phyloP scores from a whole-genome alignment of 2,329 filamentous ascomycete genomes.

The Cladophialophora psammophila region DNA sequence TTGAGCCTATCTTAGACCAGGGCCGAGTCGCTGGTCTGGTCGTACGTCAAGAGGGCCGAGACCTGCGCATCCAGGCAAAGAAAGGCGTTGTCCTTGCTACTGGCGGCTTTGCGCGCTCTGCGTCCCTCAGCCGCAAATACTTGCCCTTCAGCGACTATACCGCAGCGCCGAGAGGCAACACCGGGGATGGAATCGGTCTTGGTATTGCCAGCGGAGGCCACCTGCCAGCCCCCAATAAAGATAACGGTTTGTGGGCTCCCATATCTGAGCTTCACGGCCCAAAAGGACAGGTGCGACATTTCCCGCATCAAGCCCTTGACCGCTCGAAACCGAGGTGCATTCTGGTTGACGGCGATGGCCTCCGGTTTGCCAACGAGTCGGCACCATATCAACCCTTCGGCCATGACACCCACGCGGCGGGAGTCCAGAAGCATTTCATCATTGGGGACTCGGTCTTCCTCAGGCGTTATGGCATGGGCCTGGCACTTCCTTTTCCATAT shows the following conservation, averaged over 20 bases:
- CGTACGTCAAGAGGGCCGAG: neutral
- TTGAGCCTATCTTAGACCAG: neutral
- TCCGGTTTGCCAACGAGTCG: constrained; percentile 25
- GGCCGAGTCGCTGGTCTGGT: neutral
- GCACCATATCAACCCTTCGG: constrained; percentile 19
- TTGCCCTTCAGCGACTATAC: neutral
- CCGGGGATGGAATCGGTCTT: constrained; percentile 1
- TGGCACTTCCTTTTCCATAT: constrained; percentile 6
- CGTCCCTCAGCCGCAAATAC: neutral
- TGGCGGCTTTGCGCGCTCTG: constrained; percentile 10
- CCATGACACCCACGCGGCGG: neutral
- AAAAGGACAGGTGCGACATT: neutral
- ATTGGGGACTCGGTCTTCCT: neutral
- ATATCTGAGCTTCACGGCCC: neutral
- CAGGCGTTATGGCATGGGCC: constrained; percentile 4
- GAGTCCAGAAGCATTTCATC: neutral
- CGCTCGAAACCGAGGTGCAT: constrained; percentile 21
- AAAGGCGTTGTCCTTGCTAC: constrained; percentile 11
- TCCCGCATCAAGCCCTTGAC: constrained; percentile 19
- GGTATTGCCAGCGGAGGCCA: neutral
- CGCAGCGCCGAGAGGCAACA: neutral
- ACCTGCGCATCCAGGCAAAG: constrained; percentile 1
- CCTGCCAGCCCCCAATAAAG: constrained; percentile 6
- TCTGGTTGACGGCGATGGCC: constrained; percentile 19
- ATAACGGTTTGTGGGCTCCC: constrained; percentile 4